Percentiles rank a stretch among this genome's conserved stretches.
phyloP scores from a whole-genome alignment of 192 early-diverging fungal species.

The Entrophospora sp. region DNA sequence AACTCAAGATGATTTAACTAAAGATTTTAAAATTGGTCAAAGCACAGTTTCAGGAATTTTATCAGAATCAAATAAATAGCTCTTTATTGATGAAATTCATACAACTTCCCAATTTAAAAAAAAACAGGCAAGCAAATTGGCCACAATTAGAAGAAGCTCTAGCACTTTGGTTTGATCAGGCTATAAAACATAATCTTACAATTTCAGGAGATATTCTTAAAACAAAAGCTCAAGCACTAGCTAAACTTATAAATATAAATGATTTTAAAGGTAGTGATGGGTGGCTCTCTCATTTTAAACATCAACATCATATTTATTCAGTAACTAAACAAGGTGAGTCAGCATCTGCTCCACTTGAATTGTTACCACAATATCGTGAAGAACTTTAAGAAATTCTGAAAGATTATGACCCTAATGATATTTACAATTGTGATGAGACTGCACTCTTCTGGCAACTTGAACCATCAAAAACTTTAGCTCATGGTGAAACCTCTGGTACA shows the following conservation, averaged over 20 bases:
- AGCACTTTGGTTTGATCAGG: background rate
- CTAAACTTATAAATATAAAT: background rate
- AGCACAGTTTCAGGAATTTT: too few species aligned
- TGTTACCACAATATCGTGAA: background rate
- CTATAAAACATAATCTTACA: background rate
- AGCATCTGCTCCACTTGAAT: background rate
- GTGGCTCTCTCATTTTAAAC: background rate
- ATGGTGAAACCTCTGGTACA: background rate
- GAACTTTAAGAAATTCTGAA: background rate
- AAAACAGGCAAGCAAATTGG: too few species aligned
- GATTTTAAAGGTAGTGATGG: background rate
- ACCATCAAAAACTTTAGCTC: background rate
- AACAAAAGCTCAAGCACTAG: background rate
- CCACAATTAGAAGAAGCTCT: too few species aligned
- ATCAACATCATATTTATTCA: background rate
- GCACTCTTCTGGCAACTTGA: background rate
- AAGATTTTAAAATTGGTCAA: background rate
- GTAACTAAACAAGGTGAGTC: background rate
- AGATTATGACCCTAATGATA: background rate
- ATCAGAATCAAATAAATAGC: too few species aligned
- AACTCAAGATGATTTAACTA: too few species aligned
- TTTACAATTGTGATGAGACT: conserved; percentile 1
- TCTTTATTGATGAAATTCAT: background rate
- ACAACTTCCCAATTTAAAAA: background rate
- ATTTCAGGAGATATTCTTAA: background rate